Percentiles rank a stretch among this genome's conserved stretches.
Conservation (phyloP, 176 grass and related monocot species). For the Oropetium thomaeum region DNA sequence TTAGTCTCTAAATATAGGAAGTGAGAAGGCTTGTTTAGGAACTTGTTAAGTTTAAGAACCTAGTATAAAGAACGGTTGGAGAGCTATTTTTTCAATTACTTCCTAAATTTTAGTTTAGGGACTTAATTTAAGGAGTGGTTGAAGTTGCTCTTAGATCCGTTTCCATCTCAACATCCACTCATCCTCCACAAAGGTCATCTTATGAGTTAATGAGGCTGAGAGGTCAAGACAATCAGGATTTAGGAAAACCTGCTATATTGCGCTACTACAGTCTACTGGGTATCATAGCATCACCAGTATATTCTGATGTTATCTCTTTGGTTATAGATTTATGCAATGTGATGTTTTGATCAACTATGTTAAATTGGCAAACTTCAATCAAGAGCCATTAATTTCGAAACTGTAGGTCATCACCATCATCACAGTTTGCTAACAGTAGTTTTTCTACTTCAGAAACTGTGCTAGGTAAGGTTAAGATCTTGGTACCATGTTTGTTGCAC, state of each 20-base stretch:
- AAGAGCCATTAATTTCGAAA: not conserved
- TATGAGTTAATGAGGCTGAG: not conserved
- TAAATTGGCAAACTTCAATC: not conserved
- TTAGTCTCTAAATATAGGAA: too few species aligned
- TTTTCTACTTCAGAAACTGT: not conserved
- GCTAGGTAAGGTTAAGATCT: not conserved
- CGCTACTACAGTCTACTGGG: not conserved
- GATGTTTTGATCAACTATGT: not conserved
- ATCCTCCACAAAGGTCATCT: not conserved
- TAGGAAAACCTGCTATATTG: not conserved
- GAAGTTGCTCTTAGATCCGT: too few species aligned
- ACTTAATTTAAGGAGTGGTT: too few species aligned
- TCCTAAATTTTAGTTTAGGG: too few species aligned
- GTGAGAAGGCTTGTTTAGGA: too few species aligned
- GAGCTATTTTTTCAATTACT: too few species aligned
- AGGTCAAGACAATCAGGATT: not conserved
- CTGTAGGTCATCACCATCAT: not conserved
- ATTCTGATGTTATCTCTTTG: not conserved
- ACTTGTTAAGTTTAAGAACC: too few species aligned
- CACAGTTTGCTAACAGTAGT: not conserved
- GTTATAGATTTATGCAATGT: not conserved
- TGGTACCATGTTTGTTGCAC: not conserved
- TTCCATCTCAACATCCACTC: not conserved
- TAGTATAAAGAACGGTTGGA: too few species aligned
- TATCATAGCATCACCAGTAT: not conserved